Percentiles rank a stretch among this genome's conserved stretches.
These are phyloP conservation scores for Rosa multiflora DNA, from an alignment of 306 rosid genomes.

Conservation along the genomic window DNA sequence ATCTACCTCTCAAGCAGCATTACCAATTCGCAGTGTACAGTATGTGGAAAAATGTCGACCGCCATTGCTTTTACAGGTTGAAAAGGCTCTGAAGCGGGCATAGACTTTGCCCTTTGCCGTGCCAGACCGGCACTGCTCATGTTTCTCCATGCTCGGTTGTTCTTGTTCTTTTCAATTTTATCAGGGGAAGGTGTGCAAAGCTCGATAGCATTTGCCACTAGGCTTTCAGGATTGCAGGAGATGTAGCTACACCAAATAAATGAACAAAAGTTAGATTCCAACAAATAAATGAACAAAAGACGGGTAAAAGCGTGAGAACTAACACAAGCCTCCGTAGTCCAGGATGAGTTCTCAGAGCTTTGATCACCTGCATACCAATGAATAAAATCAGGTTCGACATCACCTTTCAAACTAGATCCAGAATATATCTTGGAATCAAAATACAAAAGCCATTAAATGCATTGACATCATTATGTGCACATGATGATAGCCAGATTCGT, in stretches of 20 bases:
- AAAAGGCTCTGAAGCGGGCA: slow-evolving; percentile 91
- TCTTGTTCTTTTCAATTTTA: slow-evolving; percentile 61
- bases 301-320: slow-evolving; percentile 36
- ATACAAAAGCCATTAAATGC: neutral
- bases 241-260: slow-evolving; percentile 72
- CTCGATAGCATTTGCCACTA: slow-evolving; percentile 95
- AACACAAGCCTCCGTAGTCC: slow-evolving; percentile 80
- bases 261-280: slow-evolving; percentile 26
- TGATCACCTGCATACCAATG: slow-evolving; percentile 66
- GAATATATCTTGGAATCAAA: neutral
- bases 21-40: slow-evolving; percentile 85
- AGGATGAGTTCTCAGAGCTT: slow-evolving; percentile 81
- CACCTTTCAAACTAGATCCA: neutral
- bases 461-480: neutral
- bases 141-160: slow-evolving; percentile 91
- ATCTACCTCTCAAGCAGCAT: slow-evolving; percentile 90
- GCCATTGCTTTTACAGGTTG: slow-evolving; percentile 88
- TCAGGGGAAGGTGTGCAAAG: slow-evolving; percentile 85
- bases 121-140: slow-evolving; percentile 89
- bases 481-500: neutral
- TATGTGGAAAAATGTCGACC: slow-evolving; percentile 94
- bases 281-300: neutral
- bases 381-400: slow-evolving; percentile 21
- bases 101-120: slow-evolving; percentile 81
- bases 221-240: slow-evolving; percentile 92